Base-by-base conservation (phyloP, 192 early-diverging fungal genomes). In the Bifiguratus adelaidae region DNA sequence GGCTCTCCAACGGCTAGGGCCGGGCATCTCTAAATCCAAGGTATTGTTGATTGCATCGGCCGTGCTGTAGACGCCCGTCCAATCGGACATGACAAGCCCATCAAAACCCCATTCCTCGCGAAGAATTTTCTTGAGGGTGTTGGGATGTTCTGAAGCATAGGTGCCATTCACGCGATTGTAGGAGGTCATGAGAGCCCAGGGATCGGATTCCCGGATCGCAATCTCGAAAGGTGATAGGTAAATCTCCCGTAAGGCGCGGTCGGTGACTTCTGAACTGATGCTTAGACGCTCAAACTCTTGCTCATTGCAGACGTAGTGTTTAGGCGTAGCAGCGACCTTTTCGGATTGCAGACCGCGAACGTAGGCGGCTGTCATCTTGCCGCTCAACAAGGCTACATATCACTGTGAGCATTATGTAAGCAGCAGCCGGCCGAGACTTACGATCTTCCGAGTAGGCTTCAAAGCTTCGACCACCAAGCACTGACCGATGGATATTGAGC, bases 41-140 rank as follows among this genome's bases (percentile, higher is more conserved):
- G 45, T 47, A 6, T 43, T 47, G 16, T 37, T 53, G 4, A 53
- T 49, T 12, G 18, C 40, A 0, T 50, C 47, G 0, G 45, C 16
- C 34, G 46, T 47, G 5, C n/a, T 16, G 40, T 49, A 49, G 5
- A 47, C 15, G 18, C 47, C 47, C 15, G 20, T 43, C 50, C 50
- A 52, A 22, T 52, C 50, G 18, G 27, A 30, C 50, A 52, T 50
- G 9, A 52, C 50, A 0, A 52, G 1, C 16, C 50, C 50, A 28
- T 50, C 50, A 28, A 50, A 52, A 11, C 46, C 50, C 50, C 50
- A 52, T 52, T 52, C 50, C 7, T 52, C 47, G n/a, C 50, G 12
- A 9, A 52, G 47, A 18, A 52, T 52, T 29, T 19, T 20, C 27
- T 50, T 9, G 22, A 52, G 19, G n/a, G 47, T 13, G 6, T 32